phyloP scores from a whole-genome alignment of 2,329 filamentous ascomycete species.

The Cordyceps cateniannulata region DNA sequence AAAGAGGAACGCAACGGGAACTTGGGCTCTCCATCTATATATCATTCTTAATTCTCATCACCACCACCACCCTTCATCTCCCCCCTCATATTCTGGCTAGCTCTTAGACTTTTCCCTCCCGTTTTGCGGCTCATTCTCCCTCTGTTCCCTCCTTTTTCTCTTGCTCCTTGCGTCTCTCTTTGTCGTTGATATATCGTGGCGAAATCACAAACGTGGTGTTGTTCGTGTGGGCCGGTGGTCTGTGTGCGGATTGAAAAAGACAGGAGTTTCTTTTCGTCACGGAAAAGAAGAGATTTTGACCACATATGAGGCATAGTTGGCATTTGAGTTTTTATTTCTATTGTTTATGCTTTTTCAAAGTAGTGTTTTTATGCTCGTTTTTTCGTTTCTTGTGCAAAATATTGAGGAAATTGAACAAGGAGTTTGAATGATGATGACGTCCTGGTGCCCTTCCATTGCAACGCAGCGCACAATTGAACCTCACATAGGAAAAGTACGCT shows the following conservation, averaged over 20 bases:
- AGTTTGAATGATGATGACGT: background rate
- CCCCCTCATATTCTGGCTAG: background rate
- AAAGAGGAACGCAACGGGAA: background rate
- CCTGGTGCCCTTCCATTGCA: too few species aligned
- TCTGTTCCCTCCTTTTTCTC: background rate
- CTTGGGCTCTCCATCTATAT: conserved; percentile 6
- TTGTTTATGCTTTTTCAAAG: background rate
- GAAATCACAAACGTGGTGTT: background rate
- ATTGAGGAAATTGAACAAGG: background rate
- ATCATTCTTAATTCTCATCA: conserved; percentile 9
- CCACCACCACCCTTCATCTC: background rate
- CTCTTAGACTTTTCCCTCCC: background rate
- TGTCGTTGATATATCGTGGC: background rate
- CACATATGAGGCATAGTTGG: conserved; percentile 9
- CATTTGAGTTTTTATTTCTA: background rate
- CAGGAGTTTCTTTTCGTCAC: background rate
- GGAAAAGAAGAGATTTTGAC: background rate
- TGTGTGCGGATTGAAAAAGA: background rate
- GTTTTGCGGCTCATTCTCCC: too few species aligned
- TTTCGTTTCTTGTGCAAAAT: background rate
- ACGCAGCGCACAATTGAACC: too few species aligned
- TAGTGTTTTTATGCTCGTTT: background rate
- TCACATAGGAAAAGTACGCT: too few species aligned
- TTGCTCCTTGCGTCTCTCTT: background rate
- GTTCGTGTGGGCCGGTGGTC: background rate